Evolutionary conservation across 768 basidiomycete genomes (phyloP).

Genomic region (Leccinum incarnatum): DNA sequence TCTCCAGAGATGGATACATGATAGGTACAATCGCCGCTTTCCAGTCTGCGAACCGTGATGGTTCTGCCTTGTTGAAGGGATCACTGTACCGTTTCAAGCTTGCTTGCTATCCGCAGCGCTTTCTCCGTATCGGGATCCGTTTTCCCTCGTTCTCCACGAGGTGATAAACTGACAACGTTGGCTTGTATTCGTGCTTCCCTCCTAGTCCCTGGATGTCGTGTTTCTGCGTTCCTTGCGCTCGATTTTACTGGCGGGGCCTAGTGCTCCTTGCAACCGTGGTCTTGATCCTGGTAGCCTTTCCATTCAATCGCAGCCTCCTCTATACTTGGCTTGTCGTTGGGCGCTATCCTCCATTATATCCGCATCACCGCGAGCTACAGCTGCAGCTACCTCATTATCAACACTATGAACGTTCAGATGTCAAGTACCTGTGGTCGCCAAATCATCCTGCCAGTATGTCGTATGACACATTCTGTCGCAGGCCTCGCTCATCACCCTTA

Average conservation of each 20-base stretch:
- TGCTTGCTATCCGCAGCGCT: not conserved
- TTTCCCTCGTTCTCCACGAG: not conserved
- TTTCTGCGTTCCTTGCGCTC: not conserved
- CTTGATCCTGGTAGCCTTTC: constrained; percentile 18
- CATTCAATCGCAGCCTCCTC: constrained; percentile 23
- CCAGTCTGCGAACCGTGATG: not conserved
- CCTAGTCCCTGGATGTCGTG: constrained; percentile 1
- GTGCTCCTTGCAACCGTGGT: constrained; percentile 6
- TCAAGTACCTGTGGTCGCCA: constrained; percentile 44
- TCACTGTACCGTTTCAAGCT: not conserved
- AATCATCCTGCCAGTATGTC: constrained; percentile 37
- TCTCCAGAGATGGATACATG: not conserved
- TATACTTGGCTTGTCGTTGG: constrained; percentile 11
- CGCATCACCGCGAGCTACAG: constrained; percentile 36
- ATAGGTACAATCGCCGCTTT: not conserved
- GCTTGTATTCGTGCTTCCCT: not conserved
- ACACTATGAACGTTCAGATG: constrained; percentile 29
- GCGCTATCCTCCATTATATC: constrained; percentile 41
- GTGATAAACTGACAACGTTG: not conserved
- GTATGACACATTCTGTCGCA: not conserved
- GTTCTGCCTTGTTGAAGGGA: not conserved
- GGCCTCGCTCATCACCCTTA: not conserved
- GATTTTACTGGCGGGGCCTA: constrained; percentile 1
- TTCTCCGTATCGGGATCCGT: not conserved
- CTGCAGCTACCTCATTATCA: constrained; percentile 40